These are phyloP conservation scores for Sclerotinia sclerotiorum DNA, from an alignment of 2,329 filamentous ascomycete genomes.

Conservation along the genomic window DNA sequence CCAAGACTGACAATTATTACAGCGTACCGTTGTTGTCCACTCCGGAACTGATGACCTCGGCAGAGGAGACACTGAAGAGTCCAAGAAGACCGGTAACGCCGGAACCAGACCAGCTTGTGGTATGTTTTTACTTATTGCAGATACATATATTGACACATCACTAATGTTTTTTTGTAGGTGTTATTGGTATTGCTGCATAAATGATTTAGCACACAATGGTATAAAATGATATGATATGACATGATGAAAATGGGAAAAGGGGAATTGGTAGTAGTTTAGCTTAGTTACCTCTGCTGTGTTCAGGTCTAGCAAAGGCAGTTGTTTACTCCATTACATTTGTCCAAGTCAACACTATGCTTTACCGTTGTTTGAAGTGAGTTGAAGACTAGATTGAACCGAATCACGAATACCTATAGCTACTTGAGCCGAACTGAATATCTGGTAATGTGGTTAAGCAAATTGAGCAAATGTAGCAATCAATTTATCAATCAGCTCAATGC, in stretches of 20 bases:
- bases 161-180: constrained; percentile 51
- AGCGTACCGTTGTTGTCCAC: constrained; percentile 95
- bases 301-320: neutral
- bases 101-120: constrained; percentile 92
- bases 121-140: constrained; percentile 46
- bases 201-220: constrained; percentile 24
- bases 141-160: neutral
- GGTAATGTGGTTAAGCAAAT: too few relatives aligned
- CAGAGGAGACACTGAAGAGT: constrained; percentile 88
- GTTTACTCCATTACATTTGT: neutral
- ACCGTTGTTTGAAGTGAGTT: neutral
- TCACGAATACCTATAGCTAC: neutral
- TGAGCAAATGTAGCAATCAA: too few relatives aligned
- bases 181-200: constrained; percentile 85
- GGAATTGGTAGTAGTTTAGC: neutral
- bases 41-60: constrained; percentile 95
- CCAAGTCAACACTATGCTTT: neutral
- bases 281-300: constrained; percentile 6
- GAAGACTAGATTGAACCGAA: neutral
- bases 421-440: neutral
- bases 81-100: constrained; percentile 97
- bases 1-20: constrained; percentile 32
- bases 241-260: constrained; percentile 10
- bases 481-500: neutral
- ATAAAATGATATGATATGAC: neutral